These are phyloP conservation scores for Sporobolomyces roseus DNA, from an alignment of 768 basidiomycete genomes.

Conservation along the genomic window DNA sequence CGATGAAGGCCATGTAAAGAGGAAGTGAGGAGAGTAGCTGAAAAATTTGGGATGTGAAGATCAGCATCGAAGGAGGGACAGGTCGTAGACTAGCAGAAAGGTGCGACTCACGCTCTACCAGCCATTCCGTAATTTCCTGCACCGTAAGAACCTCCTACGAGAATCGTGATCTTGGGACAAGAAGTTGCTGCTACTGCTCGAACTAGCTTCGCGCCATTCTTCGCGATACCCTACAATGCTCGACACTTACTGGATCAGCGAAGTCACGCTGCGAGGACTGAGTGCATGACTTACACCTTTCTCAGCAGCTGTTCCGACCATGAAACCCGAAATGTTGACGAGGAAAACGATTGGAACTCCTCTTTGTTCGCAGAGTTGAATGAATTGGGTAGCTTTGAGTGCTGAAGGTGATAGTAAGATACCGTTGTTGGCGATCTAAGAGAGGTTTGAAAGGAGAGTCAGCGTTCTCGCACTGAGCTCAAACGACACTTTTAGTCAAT, in stretches of 20 bases:
- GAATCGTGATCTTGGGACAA: constrained; percentile 87
- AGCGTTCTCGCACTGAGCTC: no score
- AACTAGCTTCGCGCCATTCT: constrained; percentile 96
- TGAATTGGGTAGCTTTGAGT: constrained; percentile 90
- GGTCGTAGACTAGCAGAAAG: no score
- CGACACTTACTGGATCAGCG: no score
- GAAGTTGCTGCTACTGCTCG: constrained; percentile 89
- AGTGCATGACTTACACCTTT: constrained; percentile 62
- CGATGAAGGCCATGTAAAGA: constrained; percentile 99
- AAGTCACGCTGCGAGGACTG: no score
- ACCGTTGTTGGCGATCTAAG: constrained; percentile 75
- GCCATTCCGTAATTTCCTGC: constrained; percentile 82
- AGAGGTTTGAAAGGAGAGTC: neutral
- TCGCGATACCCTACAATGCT: constrained; percentile 76
- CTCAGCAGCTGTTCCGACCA: constrained; percentile 96
- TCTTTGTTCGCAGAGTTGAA: constrained; percentile 86
- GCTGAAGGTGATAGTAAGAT: constrained; percentile 92
- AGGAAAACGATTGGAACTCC: constrained; percentile 85
- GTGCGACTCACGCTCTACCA: constrained; percentile 26
- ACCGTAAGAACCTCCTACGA: constrained; percentile 73
- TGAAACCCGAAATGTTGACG: constrained; percentile 94
- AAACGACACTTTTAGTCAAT: no score
- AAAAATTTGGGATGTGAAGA: neutral
- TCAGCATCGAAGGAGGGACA: no score
- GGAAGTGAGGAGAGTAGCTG: constrained; percentile 86